Conservation (phyloP, 2,329 filamentous ascomycete genomes). For the Penicillium nordicum region DNA sequence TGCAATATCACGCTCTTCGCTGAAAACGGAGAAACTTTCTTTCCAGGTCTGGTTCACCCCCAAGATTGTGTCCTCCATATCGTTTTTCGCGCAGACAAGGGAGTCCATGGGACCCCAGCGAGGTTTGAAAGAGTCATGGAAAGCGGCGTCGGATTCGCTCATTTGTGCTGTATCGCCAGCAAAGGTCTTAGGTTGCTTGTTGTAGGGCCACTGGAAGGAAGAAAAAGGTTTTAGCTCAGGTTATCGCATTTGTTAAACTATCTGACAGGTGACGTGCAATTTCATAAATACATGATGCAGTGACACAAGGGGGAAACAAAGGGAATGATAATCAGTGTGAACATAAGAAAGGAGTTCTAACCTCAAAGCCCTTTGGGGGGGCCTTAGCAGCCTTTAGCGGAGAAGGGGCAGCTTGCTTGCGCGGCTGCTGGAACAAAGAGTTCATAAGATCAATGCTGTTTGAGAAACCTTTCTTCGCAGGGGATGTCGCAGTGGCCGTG, state of each 20-base stretch:
- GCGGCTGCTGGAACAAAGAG: slow-evolving; percentile 75
- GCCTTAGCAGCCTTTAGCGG: slow-evolving; percentile 54
- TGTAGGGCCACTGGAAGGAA: slow-evolving; percentile 73
- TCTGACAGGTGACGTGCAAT: slow-evolving; percentile 16
- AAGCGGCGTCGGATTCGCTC: slow-evolving; percentile 61
- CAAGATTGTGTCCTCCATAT: slow-evolving; percentile 24
- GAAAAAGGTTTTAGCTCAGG: slow-evolving; percentile 38
- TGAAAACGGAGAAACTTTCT: slow-evolving; percentile 49
- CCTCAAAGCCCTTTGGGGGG: slow-evolving; percentile 73
- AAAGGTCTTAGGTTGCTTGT: slow-evolving; percentile 70
- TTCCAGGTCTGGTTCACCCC: slow-evolving; percentile 47
- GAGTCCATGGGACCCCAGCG: slow-evolving; percentile 74
- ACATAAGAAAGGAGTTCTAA: slow-evolving; percentile 59
- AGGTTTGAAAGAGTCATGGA: slow-evolving; percentile 71
- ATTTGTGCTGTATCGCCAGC: slow-evolving; percentile 60
- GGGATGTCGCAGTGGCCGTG: slow-evolving; percentile 20
- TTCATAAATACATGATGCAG: slow-evolving; percentile 22
- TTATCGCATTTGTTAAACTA: slow-evolving; percentile 38
- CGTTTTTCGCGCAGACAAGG: slow-evolving; percentile 60
- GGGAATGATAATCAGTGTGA: slow-evolving; percentile 31
- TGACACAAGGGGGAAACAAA: slow-evolving; percentile 46
- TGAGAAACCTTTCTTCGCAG: slow-evolving; percentile 62
- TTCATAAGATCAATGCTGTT: slow-evolving; percentile 97
- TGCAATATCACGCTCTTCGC: slow-evolving; percentile 33
- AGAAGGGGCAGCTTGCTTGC: slow-evolving; percentile 44